phyloP scores from a whole-genome alignment of 2,329 filamentous ascomycete genomes.

The Stagonosporopsis rhizophila region DNA sequence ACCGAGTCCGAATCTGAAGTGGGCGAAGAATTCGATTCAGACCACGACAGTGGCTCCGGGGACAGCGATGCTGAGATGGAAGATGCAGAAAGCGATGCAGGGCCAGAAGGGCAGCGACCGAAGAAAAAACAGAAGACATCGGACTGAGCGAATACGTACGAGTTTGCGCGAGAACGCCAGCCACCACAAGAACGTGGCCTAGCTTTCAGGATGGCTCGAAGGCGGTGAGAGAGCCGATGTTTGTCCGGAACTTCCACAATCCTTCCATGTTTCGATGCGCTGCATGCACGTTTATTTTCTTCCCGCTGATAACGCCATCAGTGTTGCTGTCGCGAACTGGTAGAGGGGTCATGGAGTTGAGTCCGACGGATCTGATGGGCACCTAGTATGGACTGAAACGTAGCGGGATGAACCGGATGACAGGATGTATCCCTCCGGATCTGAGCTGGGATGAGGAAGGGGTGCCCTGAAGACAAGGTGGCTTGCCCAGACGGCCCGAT shows the following conservation, averaged over 20 bases:
- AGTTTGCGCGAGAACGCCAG: background rate
- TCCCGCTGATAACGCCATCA: slow-evolving; percentile 15
- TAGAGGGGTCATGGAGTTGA: slow-evolving; percentile 20
- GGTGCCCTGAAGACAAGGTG: slow-evolving; percentile 17
- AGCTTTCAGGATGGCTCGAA: slow-evolving; percentile 5
- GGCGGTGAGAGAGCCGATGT: slow-evolving; percentile 26
- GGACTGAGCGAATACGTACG: slow-evolving; percentile 28
- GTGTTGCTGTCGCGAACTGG: slow-evolving; percentile 8
- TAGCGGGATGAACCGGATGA: slow-evolving; percentile 20
- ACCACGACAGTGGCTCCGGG: slow-evolving; percentile 83
- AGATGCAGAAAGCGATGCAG: slow-evolving; percentile 65
- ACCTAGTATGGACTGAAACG: slow-evolving; percentile 18
- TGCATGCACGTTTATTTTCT: slow-evolving; percentile 29
- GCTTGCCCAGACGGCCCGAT: slow-evolving; percentile 35
- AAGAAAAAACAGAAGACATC: slow-evolving; percentile 70
- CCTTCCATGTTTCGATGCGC: slow-evolving; percentile 28
- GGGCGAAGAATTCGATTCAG: slow-evolving; percentile 93
- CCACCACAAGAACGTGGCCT: slow-evolving; percentile 10
- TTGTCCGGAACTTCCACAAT: slow-evolving; percentile 29
- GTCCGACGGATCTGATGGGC: slow-evolving; percentile 30
- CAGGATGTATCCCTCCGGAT: slow-evolving; percentile 28
- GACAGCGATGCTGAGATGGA: slow-evolving; percentile 70
- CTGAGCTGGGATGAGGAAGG: slow-evolving; percentile 23
- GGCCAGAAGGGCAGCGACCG: slow-evolving; percentile 61
- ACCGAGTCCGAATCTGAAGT: slow-evolving; percentile 93